These are phyloP conservation scores for Amyloporia xantha DNA, from an alignment of 768 basidiomycete genomes.

Conservation along the genomic window DNA sequence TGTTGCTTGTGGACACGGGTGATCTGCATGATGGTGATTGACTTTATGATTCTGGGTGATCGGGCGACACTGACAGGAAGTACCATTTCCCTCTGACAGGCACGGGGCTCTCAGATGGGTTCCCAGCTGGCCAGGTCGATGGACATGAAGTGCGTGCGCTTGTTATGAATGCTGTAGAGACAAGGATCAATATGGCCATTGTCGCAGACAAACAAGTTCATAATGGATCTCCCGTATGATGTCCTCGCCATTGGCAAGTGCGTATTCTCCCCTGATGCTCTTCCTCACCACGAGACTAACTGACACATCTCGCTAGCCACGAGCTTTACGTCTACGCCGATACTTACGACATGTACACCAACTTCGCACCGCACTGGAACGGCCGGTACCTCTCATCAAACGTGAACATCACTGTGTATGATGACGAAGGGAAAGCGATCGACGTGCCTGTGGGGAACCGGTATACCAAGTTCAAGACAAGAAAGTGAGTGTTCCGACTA, in stretches of 20 bases:
- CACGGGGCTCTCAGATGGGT: constrained; percentile 75
- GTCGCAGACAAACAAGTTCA: constrained; percentile 68
- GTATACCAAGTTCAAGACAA: constrained; percentile 67
- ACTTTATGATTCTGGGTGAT: constrained; percentile 6
- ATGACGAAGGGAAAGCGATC: constrained; percentile 28
- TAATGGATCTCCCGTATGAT: constrained; percentile 73
- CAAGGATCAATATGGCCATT: background rate
- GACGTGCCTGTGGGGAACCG: constrained; percentile 42
- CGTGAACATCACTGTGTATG: constrained; percentile 70
- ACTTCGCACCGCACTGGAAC: constrained; percentile 58
- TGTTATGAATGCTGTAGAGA: background rate
- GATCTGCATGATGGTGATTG: constrained; percentile 61
- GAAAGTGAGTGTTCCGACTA: constrained; percentile 40
- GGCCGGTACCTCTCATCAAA: constrained; percentile 82
- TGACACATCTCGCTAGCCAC: constrained; percentile 40
- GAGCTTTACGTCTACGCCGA: constrained; percentile 73
- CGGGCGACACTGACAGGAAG: no score
- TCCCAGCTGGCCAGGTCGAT: constrained; percentile 61
- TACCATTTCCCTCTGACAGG: constrained; percentile 30
- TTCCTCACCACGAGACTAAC: background rate
- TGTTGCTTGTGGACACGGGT: constrained; percentile 79
- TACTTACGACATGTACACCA: constrained; percentile 63
- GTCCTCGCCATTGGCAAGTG: constrained; percentile 81
- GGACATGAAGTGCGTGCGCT: constrained; percentile 51
- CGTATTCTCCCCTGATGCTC: constrained; percentile 18